Base-by-base conservation (phyloP, 805 yeast genomes). In the Pichia manshurica region DNA sequence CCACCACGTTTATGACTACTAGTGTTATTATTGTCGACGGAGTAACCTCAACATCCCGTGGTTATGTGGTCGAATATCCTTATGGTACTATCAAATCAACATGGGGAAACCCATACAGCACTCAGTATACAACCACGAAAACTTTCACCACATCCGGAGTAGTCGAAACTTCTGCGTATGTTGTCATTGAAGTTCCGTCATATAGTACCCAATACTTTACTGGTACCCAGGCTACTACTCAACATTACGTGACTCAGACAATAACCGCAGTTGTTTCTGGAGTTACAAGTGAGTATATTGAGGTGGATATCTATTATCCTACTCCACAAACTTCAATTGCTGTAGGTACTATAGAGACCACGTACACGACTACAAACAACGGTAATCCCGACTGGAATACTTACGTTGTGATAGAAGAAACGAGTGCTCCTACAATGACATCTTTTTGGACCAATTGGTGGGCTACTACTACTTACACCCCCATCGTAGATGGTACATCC, bases 321-420 rank as follows among this genome's bases (percentile, higher is more conserved):
- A 31, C 45, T 19, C 15, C 35, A 20, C 6, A 21, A 3, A 38
- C 47, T 34, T 34, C 37, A 2, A 16, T 34, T 25, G 6, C 23
- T 19, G 28, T 16, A 17, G 49, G 49, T 35, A 12, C 19, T 5
- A 17, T n/a, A 7, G 42, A n/a, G 13, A 34, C 45, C 23, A 38
- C 42, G 4, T n/a, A 21, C 16, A 42, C 23, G 16, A 33, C 17
- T 9, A 21, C 31, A 7, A 20, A 32, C 16, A 23, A 19, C 21
- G 44, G 12, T 28, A 23, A n/a, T n/a, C n/a, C n/a, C n/a, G n/a
- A n/a, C n/a, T n/a, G n/a, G n/a, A n/a, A 20, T 5, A 40, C 44
- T 12, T 28, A 16, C 9, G 33, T 42, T 42, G 28, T 29, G 5
- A n/a, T 41, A 25, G 37, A 28, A 19, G 34, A 25, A 20, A 34